phyloP scores from a whole-genome alignment of 106 monocot species.

The Agapanthus africanus region DNA sequence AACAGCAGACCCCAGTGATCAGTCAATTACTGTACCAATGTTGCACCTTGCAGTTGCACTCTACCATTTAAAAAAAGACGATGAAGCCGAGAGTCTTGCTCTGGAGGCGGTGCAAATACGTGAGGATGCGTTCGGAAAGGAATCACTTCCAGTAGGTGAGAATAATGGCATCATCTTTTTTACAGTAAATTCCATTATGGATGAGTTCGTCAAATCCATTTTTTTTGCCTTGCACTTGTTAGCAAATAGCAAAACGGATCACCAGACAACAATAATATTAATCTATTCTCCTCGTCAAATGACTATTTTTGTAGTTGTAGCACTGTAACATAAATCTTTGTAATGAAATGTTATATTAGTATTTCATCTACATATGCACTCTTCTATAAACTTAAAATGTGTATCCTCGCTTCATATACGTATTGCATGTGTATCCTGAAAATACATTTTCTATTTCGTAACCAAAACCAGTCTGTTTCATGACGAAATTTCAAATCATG shows the following conservation, averaged over 20 bases:
- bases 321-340: no score
- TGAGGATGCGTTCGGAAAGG: constrained; percentile 57
- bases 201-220: not conserved
- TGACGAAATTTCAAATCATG: no score
- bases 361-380: no score
- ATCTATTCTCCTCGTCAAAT: not conserved
- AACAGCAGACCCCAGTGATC: constrained; percentile 29
- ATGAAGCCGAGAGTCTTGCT: constrained; percentile 75
- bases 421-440: no score
- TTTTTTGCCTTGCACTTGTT: not conserved
- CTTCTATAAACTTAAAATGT: no score
- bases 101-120: constrained; percentile 54
- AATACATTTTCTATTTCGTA: no score
- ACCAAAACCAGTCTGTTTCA: no score
- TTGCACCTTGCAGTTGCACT: constrained; percentile 72
- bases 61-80: constrained; percentile 50
- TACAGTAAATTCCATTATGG: not conserved
- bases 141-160: constrained; percentile 79
- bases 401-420: no score
- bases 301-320: no score
- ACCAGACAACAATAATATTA: not conserved
- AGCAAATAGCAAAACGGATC: not conserved
- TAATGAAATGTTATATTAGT: no score
- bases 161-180: not conserved
- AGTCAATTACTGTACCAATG: constrained; percentile 61